Conservation (phyloP, 1,139 yeast genomes). For the Entelexis paramagnoliae region DNA sequence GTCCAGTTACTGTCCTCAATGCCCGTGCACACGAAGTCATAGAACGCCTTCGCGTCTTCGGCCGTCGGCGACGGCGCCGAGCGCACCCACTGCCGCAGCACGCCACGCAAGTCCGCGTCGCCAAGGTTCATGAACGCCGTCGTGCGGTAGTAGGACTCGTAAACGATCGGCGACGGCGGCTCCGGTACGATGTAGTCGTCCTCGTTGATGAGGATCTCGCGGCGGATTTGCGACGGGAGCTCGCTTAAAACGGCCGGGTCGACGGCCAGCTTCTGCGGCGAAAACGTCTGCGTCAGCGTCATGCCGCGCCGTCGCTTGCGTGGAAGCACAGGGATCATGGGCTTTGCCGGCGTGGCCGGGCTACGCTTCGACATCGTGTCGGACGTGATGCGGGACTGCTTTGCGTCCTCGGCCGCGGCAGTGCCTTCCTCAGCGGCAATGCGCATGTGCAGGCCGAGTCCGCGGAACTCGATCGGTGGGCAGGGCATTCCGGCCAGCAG, state of each 20-base stretch:
- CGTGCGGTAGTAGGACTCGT: background rate
- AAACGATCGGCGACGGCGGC: background rate
- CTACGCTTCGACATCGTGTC: background rate
- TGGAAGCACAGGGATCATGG: constrained; percentile 10
- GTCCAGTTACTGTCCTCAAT: constrained; percentile 12
- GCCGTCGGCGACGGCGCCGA: constrained; percentile 7
- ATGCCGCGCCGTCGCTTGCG: constrained; percentile 8
- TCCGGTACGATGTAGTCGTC: constrained; percentile 5
- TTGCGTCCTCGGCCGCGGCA: background rate
- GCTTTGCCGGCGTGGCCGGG: constrained; percentile 1
- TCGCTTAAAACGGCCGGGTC: constrained; percentile 30
- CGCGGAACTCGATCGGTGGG: constrained; percentile 62
- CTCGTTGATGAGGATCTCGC: constrained; percentile 20
- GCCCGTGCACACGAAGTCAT: constrained; percentile 1
- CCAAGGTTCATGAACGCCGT: constrained; percentile 8
- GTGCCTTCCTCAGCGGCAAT: constrained; percentile 1
- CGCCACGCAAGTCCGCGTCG: background rate
- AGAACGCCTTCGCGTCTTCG: constrained; percentile 15
- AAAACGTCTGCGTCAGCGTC: constrained; percentile 17
- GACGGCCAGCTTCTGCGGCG: constrained; percentile 11
- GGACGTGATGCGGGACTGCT: background rate
- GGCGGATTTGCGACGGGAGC: constrained; percentile 30
- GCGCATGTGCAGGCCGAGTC: constrained; percentile 58
- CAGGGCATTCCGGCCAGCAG: constrained; percentile 48
- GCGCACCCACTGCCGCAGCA: constrained; percentile 11